Base-by-base conservation (phyloP, 352 stramenopile genomes). In the Pythium biforme region DNA sequence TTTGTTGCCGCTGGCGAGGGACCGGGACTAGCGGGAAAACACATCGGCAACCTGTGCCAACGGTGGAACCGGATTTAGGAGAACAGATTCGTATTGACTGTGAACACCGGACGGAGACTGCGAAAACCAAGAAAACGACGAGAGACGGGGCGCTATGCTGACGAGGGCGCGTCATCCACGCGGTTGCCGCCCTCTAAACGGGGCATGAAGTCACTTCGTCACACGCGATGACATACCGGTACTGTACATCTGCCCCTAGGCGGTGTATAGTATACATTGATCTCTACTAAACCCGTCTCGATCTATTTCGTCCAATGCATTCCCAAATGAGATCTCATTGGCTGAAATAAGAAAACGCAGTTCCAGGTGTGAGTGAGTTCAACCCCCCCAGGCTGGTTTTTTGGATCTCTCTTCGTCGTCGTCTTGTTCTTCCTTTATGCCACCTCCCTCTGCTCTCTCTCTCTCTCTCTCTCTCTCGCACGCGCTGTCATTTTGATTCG, bases 141-240 rank as follows among this genome's bases (percentile, higher is more conserved):
- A 63, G 55, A 69, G 62, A 69, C 62, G 50, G 62, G 62, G 55
- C 55, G 41, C 1, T 0, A 2, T 6, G 3, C 20, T 69, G 62
- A 69, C 62, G 48, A 23, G 15, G n/a, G 29, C 0, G 17, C 62
- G 62, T 69, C 62, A 69, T 15, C 1, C 1, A 5, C 3, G 4
- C 19, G 20, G 23, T 58, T 64, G 33, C 40, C 53, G n/a, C 31
- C 29, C 31, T 34, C 31, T 45, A 34, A 40, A 52, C 7, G 47
- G 55, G 39, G 51, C 17, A 49, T 69, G 62, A 62, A 68, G 60
- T 68, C 52, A 68, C 45, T 46, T 39, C 4, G 9, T 45, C 12
- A 6, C 19, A 17, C 25, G 17, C 19, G 25, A 41, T 68, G 60
- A 68, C 60, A 62, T 50, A 17, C 25, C 8, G n/a, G n/a, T 40